phyloP scores from a whole-genome alignment of 441 rosid genomes.

The Biscutella laevigata region DNA sequence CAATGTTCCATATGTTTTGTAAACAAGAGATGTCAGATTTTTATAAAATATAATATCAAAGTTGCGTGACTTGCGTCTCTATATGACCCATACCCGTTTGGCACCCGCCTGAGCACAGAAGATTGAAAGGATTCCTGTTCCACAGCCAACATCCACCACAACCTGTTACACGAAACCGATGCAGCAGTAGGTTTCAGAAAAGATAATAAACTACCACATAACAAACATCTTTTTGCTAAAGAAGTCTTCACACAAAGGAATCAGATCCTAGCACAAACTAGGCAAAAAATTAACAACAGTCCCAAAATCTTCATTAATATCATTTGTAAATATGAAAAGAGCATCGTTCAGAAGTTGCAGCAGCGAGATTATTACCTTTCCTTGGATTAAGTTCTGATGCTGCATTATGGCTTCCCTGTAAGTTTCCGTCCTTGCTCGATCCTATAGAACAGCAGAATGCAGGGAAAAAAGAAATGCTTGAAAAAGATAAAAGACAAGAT shows the following conservation, averaged over 20 bases:
- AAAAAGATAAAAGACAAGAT: not conserved
- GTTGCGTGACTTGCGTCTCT: not conserved
- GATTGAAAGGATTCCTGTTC: conserved; percentile 94
- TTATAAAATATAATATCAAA: not conserved
- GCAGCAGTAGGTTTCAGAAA: conserved; percentile 10
- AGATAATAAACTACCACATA: too few relatives aligned
- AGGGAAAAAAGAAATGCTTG: not conserved
- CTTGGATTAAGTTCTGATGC: conserved; percentile 70
- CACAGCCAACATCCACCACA: conserved; percentile 97
- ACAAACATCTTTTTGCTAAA: too few relatives aligned
- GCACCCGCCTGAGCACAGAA: conserved; percentile 99
- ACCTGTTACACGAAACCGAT: conserved; percentile 41
- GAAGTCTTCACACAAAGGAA: too few relatives aligned
- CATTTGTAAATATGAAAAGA: not conserved
- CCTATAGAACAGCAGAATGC: conserved; percentile 32
- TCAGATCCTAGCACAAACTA: too few relatives aligned
- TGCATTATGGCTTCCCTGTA: conserved; percentile 78
- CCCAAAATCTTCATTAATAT: conserved; percentile 1
- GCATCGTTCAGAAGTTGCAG: conserved; percentile 8
- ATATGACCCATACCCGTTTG: conserved; percentile 48
- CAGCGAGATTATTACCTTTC: conserved; percentile 55
- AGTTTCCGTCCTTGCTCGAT: conserved; percentile 78
- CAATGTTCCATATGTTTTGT: not conserved
- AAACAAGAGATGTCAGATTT: not conserved
- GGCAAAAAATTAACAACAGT: not conserved